Evolutionary conservation across 164 flowering plant species (phyloP).

Genomic region (Aristolochia fimbriata): DNA sequence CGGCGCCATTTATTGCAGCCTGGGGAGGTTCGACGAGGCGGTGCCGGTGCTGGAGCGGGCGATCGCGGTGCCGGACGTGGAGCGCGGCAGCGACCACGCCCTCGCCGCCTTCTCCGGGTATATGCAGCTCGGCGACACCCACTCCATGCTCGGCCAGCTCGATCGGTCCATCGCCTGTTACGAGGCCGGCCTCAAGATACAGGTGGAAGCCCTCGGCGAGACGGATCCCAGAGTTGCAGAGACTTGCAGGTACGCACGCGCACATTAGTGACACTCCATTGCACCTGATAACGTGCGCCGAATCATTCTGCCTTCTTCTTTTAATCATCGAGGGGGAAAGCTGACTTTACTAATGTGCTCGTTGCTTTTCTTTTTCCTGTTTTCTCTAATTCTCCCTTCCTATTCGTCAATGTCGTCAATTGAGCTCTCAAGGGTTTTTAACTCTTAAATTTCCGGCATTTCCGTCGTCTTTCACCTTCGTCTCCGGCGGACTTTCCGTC

Average conservation of each 20-base stretch:
- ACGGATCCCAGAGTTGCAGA: constrained; percentile 94
- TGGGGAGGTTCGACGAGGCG: constrained; percentile 92
- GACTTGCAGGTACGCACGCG: constrained; percentile 73
- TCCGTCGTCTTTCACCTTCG: no score
- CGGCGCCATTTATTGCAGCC: constrained; percentile 87
- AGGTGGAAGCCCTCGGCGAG: constrained; percentile 78
- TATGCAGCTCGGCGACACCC: constrained; percentile 97
- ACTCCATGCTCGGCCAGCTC: constrained; percentile 83
- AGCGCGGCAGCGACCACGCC: constrained; percentile 75
- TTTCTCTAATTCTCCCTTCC: background rate
- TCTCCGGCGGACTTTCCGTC: no score
- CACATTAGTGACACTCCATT: background rate
- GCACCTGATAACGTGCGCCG: background rate
- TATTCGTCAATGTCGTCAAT: background rate
- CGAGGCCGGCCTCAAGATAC: constrained; percentile 69
- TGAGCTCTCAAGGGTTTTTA: background rate
- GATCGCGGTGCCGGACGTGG: constrained; percentile 53
- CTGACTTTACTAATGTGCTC: no score
- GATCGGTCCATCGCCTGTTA: constrained; percentile 72
- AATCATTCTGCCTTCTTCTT: no score
- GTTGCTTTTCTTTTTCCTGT: background rate
- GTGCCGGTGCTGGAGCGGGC: constrained; percentile 84
- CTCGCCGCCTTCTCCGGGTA: constrained; percentile 87
- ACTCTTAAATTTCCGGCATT: no score
- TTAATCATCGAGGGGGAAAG: no score